These are phyloP conservation scores for sweet orange (Citrus sinensis) DNA, from an alignment of 345 rosid species.

Conservation along the genomic window DVS_A1.0 CM039162.1:31095001-31095500, in stretches of 20 bases:
- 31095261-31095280: neutral
- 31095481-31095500: too few species aligned
- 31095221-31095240: neutral
- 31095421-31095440: slow-evolving; percentile 24
- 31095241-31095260: neutral
- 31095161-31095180: neutral
- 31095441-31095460: neutral
- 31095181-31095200: neutral
- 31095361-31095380: slow-evolving; percentile 87
- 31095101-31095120: neutral
- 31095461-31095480: neutral
- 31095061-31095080: too few species aligned
- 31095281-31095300: neutral
- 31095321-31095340: slow-evolving; percentile 9
- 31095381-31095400: slow-evolving; percentile 87
- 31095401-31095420: slow-evolving; percentile 66
- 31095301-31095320: neutral
- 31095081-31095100: neutral
- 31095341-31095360: slow-evolving; percentile 54
- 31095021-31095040: neutral
- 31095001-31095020: neutral
- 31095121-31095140: neutral
- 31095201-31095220: neutral
- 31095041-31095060: neutral
- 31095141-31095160: neutral